phyloP scores from a whole-genome alignment of 257 asterid genomes.

The Solanum bulbocastanum region DNA sequence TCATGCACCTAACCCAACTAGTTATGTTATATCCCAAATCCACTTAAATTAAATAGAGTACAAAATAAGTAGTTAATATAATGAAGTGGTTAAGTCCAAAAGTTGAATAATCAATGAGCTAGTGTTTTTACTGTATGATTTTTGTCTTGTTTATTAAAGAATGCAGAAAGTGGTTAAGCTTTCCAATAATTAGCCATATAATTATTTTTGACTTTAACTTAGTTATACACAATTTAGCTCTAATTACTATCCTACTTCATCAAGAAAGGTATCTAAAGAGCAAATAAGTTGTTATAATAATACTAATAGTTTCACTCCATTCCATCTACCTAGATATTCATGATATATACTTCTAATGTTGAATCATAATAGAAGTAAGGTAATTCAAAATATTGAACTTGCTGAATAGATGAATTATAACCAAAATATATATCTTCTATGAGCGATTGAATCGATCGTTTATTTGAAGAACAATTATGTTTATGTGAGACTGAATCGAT shows the following conservation, averaged over 20 bases:
- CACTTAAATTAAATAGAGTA: neutral
- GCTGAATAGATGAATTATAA: no score
- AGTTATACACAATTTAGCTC: neutral
- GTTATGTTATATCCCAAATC: neutral
- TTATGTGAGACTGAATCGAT: no score
- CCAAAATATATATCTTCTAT: no score
- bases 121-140: neutral
- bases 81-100: neutral
- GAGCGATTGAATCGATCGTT: no score
- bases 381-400: no score
- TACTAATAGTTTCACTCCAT: neutral
- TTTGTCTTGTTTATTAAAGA: neutral
- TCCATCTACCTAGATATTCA: neutral
- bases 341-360: neutral
- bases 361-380: neutral
- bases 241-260: neutral
- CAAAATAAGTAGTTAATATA: neutral
- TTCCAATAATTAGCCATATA: neutral
- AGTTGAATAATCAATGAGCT: neutral
- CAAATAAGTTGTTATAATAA: neutral
- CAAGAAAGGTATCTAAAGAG: neutral
- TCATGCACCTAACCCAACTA: constrained; percentile 43
- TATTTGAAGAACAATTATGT: no score
- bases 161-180: neutral
- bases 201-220: neutral